Base-by-base conservation (phyloP, 129 eudicot genomes). In the Chrysanthemum makinoi region DNA sequence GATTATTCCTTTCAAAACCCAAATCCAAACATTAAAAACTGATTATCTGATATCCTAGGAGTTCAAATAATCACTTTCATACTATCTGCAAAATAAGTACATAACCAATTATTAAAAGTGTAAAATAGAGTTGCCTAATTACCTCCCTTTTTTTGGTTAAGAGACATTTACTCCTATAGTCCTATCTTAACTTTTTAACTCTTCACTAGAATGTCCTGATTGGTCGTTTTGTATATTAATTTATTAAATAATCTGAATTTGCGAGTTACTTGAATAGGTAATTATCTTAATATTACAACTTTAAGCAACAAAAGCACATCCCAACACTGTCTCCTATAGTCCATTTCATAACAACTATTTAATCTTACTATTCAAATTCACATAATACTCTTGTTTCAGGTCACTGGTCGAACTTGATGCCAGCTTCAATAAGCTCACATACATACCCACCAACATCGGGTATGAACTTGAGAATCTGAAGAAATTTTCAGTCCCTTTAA, bases 361-460 rank as follows among this genome's bases (percentile, higher is more conserved):
- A 35, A 6, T 35, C 8, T 35, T 9, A 35, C 44, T 35, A 6
- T 35, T 5, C 9, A 35, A 63, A n/a, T 0, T 39, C 50, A 33
- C 54, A 9, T 46, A 5, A 14, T 48, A n/a, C 39, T 28, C 35
- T 50, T 48, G 13, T 49, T 72, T 9, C 43, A 72, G 77, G 91
- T 84, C 88, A 30, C 75, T 94, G 60, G 87, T 81, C 58, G 97
- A 94, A 77, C 83, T 94, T 80, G 91, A 94, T 35, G 97, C 93
- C 17, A 81, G 99, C 86, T 94, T 94, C 84, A 94, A 94, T 70
- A 82, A 82, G 70, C 90, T 94, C 46, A 78, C 86, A 6, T 94
- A 94, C 74, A 69, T 94, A 71, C 99, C 99, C 47, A 90, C 99
- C 61, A 90, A 87, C 50, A 84, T 94, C 14, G 99, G 99, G 5